Conservation (phyloP, 176 grass and related monocot species). For the Hyparrhenia diplandra region DNA sequence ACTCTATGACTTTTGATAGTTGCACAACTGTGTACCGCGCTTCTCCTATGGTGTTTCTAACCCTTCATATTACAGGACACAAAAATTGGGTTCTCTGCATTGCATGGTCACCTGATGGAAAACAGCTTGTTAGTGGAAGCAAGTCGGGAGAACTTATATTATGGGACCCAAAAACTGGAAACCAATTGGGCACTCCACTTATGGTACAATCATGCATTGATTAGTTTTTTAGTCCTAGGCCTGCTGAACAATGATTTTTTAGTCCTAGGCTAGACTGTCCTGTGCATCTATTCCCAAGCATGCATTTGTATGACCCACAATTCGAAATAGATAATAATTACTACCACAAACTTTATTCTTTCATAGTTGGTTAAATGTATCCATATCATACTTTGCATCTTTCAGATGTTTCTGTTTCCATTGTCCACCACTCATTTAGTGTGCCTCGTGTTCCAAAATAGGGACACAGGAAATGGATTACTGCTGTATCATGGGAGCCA, state of each 20-base stretch:
- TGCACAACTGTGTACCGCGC: not conserved
- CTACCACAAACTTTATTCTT: not conserved
- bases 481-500: conserved; percentile 92
- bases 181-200: conserved; percentile 66
- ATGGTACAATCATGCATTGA: conserved; percentile 38
- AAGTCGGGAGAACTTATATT: conserved; percentile 85
- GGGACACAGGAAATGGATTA: conserved; percentile 98
- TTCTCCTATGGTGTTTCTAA: not conserved
- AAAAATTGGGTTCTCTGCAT: conserved; percentile 98
- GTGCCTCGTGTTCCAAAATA: conserved; percentile 21
- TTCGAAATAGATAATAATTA: conserved; percentile 4
- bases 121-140: conserved; percentile 93
- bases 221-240: not conserved
- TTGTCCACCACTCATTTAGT: not conserved
- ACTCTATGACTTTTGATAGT: not conserved
- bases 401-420: not conserved
- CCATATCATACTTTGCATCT: not conserved
- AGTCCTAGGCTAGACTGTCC: not conserved
- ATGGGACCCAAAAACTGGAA: conserved; percentile 93
- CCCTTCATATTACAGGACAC: conserved; percentile 65
- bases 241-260: not conserved
- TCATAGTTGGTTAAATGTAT: not conserved
- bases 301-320: not conserved
- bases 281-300: not conserved
- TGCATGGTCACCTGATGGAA: conserved; percentile 94